A percentile compares a stretch with the other conserved stretches of the same genome.
These are phyloP conservation scores for Cercospora citrullina DNA, from an alignment of 2,329 filamentous ascomycete species.

Conservation along the genomic window DNA sequence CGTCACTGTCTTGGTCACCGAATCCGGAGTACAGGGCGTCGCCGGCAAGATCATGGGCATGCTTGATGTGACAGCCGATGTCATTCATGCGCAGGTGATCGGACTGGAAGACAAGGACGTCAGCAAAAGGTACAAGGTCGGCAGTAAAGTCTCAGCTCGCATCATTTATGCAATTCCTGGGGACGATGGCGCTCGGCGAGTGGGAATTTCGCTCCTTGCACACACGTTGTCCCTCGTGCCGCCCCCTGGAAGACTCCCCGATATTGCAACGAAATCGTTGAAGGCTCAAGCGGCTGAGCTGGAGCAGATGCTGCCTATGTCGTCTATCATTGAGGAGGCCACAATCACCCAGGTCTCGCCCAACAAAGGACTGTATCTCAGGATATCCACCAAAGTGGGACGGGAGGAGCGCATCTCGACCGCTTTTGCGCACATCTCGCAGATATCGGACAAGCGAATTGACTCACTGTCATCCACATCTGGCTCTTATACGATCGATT, in stretches of 20 bases:
- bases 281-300: conserved; percentile 31
- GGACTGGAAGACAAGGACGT: conserved; percentile 67
- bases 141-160: conserved; percentile 79
- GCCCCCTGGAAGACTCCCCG: conserved; percentile 41
- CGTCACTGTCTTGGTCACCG: conserved; percentile 79
- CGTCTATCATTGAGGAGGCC: conserved; percentile 73
- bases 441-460: conserved; percentile 84
- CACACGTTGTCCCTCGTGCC: conserved; percentile 70
- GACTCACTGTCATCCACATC: conserved; percentile 75
- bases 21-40: conserved; percentile 72
- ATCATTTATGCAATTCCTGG: conserved; percentile 85
- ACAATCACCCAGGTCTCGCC: conserved; percentile 78
- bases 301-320: conserved; percentile 63
- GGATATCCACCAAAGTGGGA: conserved; percentile 52
- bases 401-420: conserved; percentile 14
- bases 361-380: conserved; percentile 77
- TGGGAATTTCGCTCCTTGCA: conserved; percentile 86
- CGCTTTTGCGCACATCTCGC: conserved; percentile 90
- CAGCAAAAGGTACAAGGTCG: conserved; percentile 75
- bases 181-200: conserved; percentile 69
- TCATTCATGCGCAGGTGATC: conserved; percentile 81
- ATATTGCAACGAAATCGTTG: conserved; percentile 34
- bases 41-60: conserved; percentile 89
- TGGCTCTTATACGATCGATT: conserved; percentile 75
- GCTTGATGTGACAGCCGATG: conserved; percentile 84